Base-by-base conservation (phyloP, 2,329 filamentous ascomycete species). In the Cladorrhinum sp. region DNA sequence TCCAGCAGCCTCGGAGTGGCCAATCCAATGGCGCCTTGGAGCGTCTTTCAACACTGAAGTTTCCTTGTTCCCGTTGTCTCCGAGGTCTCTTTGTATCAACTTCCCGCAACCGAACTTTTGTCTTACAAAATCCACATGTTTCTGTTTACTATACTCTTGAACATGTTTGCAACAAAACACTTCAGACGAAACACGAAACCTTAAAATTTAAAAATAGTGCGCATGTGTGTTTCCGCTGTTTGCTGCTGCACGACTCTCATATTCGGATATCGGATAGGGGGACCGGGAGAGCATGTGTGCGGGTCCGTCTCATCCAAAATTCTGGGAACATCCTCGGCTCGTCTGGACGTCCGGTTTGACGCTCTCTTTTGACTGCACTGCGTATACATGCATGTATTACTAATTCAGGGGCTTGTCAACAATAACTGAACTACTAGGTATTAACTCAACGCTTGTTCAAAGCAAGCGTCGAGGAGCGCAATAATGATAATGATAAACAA, bases 1-100 rank as follows among this genome's bases (percentile, higher is more conserved):
- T 18, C 6, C 8, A 12, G 58, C 18, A n/a, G n/a, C 3, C 21
- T 8, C 14, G 23, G 24, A 49, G 54, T 57, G 54, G 54, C 54
- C 55, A 55, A 61, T 58, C 16, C 49, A 39, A 53, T 58, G 55
- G 54, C 58, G 55, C 59, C 50, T 61, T 51, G 58, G 49, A 28
- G 42, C 39, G 57, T 36, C 12, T 28, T 49, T 24, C n/a, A 49
- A 28, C 26, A 28, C 26, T 4, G 6, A 16, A 49, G 18, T 46
- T 36, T 51, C 42, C 58, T 30, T 49, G 20, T 33, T 30, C 20
- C 49, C 46, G 10, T 54, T 39, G 51, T 28, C 26, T 28, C 26
- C 26, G 26, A 28, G 9, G n/a, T 26, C 28, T 18, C 26, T 54
- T 30, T 55, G 30, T 26, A 24, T 55, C 53, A 55, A 12, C 33